phyloP scores from a whole-genome alignment of 2,329 filamentous ascomycete species.

The Ascosphaera apis region DNA sequence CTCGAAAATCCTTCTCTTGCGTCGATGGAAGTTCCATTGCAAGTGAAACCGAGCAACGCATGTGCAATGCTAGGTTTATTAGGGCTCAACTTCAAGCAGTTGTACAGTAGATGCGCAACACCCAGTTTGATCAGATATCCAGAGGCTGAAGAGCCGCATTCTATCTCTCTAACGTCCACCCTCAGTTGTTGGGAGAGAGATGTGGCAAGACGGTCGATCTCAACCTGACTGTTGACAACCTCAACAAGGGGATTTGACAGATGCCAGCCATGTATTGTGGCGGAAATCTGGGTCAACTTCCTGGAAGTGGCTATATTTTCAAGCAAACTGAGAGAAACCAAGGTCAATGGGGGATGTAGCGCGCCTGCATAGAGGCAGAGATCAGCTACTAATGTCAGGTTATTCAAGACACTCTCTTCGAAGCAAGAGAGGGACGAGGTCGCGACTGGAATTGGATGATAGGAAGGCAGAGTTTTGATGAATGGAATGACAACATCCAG shows the following conservation, averaged over 20 bases:
- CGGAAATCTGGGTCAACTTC: slow-evolving; percentile 51
- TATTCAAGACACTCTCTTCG: slow-evolving; percentile 70
- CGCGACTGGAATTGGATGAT: slow-evolving; percentile 38
- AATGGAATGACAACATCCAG: slow-evolving; percentile 66
- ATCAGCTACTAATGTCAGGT: slow-evolving; percentile 56
- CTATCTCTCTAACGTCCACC: slow-evolving; percentile 44
- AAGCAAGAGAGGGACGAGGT: slow-evolving; percentile 67
- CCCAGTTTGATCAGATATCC: slow-evolving; percentile 64
- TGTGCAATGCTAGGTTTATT: slow-evolving; percentile 74
- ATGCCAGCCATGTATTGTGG: slow-evolving; percentile 36
- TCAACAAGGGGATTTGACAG: slow-evolving; percentile 69
- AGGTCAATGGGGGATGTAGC: slow-evolving; percentile 55
- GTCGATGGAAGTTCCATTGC: slow-evolving; percentile 45
- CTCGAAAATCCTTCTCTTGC: slow-evolving; percentile 47
- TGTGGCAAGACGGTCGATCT: slow-evolving; percentile 56
- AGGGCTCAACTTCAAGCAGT: slow-evolving; percentile 51
- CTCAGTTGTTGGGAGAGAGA: slow-evolving; percentile 48
- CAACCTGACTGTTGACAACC: slow-evolving; percentile 60
- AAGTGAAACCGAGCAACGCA: slow-evolving; percentile 68
- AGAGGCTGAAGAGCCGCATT: slow-evolving; percentile 42
- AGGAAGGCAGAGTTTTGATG: slow-evolving; percentile 41
- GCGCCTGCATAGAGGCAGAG: slow-evolving; percentile 72
- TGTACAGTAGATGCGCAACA: slow-evolving; percentile 66
- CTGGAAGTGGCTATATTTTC: slow-evolving; percentile 69
- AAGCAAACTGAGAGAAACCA: slow-evolving; percentile 59